A percentile compares a stretch with the other conserved stretches of the same genome.
Evolutionary conservation across 108 stramenopile species (phyloP).

Genomic region (Ochromonas danica): DNA sequence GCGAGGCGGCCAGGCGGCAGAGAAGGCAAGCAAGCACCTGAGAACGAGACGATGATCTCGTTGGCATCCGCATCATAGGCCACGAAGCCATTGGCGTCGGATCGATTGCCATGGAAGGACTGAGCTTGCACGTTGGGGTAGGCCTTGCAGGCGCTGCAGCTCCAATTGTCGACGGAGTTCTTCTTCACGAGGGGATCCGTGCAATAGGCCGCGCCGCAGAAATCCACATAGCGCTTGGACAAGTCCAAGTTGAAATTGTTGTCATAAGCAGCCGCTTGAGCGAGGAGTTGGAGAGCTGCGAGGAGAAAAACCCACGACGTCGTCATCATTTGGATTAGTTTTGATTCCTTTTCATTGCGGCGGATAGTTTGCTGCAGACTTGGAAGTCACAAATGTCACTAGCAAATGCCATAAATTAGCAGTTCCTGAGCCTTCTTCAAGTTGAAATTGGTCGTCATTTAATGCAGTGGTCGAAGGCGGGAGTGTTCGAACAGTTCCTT

Average conservation of each 20-base stretch:
- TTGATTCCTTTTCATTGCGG: too few relatives aligned
- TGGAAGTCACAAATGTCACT: too few relatives aligned
- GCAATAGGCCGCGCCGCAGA: neutral
- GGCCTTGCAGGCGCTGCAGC: slow-evolving; percentile 1
- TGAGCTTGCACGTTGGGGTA: neutral
- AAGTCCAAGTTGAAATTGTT: neutral
- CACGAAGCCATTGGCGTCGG: slow-evolving; percentile 24
- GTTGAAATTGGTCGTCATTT: too few relatives aligned
- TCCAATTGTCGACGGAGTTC: neutral
- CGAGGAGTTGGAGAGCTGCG: neutral
- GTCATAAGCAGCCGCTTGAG: neutral
- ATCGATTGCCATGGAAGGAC: neutral
- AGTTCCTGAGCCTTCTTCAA: too few relatives aligned
- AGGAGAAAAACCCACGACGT: neutral
- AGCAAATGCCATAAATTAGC: too few relatives aligned
- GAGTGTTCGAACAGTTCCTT: too few relatives aligned
- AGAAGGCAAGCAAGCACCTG: too few relatives aligned
- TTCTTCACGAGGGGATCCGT: neutral
- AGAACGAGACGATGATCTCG: slow-evolving; percentile 32
- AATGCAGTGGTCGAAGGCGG: too few relatives aligned
- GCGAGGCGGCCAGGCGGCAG: too few relatives aligned
- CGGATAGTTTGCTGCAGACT: too few relatives aligned
- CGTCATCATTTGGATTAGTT: too few relatives aligned
- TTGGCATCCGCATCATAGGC: slow-evolving; percentile 9
- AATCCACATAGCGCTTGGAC: neutral